Conservation (phyloP, 2,329 filamentous ascomycete genomes). For the Diaporthe australafricana region DNA sequence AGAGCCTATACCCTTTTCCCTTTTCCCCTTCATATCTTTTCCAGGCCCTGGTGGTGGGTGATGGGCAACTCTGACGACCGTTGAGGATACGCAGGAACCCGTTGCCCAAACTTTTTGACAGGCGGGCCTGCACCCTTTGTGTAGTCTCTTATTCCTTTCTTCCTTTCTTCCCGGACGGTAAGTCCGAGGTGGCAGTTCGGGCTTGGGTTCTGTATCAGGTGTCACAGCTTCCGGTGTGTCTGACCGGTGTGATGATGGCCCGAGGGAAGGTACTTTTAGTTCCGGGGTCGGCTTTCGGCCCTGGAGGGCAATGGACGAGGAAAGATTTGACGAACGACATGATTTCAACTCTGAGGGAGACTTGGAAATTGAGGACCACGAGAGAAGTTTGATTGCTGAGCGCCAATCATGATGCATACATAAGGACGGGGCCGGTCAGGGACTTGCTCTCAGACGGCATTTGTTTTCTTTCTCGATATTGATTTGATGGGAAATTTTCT, state of each 20-base stretch:
- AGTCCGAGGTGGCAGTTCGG: not conserved
- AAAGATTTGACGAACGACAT: conserved; percentile 5
- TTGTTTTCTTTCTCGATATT: not conserved
- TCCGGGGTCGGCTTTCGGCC: not conserved
- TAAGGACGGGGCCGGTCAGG: not conserved
- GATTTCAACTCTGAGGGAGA: not conserved
- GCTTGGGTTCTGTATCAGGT: not conserved
- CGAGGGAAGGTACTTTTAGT: not conserved
- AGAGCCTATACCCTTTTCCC: not conserved
- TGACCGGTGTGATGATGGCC: not conserved
- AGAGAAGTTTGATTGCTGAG: not conserved
- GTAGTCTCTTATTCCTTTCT: not conserved
- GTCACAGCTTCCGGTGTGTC: conserved; percentile 12
- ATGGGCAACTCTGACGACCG: not conserved
- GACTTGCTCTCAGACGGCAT: not conserved
- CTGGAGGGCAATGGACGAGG: not conserved
- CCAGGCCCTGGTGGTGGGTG: conserved; percentile 5
- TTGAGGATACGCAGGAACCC: not conserved
- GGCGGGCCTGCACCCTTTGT: not conserved
- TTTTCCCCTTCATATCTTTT: not conserved
- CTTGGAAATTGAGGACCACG: not conserved
- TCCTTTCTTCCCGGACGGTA: not conserved
- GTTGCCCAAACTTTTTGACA: not conserved
- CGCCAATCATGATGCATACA: not conserved
- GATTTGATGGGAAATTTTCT: not conserved